Evolutionary conservation across 805 yeast genomes (phyloP).

Genomic region (Saccharomycopsis babjevae): DNA sequence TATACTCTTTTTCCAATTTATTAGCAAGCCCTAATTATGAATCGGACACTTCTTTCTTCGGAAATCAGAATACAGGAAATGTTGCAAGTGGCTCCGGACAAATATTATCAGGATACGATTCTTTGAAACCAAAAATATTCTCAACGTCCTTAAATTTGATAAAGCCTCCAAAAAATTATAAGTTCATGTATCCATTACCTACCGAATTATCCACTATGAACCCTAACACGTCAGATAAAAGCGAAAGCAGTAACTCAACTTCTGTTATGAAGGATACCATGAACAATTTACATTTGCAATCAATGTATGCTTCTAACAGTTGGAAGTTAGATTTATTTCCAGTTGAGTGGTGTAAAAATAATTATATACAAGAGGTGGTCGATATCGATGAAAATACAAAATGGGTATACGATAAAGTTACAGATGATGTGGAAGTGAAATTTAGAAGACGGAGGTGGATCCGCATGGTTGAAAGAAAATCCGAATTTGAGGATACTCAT

Average conservation of each 20-base stretch:
- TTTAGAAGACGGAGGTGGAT: constrained; percentile 64
- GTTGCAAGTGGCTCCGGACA: neutral
- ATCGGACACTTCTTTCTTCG: neutral
- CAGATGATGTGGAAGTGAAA: constrained; percentile 21
- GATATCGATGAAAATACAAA: constrained; percentile 63
- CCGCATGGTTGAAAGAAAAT: constrained; percentile 23
- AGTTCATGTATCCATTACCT: constrained; percentile 19
- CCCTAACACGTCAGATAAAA: neutral
- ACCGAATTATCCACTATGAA: neutral
- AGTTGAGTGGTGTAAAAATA: constrained; percentile 47
- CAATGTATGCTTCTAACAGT: constrained; percentile 21
- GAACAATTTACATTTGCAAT: constrained; percentile 15
- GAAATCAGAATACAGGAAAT: neutral
- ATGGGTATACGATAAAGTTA: constrained; percentile 70
- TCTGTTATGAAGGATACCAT: neutral
- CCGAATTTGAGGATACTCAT: constrained; percentile 5
- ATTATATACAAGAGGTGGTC: constrained; percentile 41
- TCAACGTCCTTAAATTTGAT: constrained; percentile 12
- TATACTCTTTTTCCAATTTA: constrained; percentile 1
- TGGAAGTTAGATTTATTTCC: constrained; percentile 68
- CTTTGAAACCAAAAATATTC: constrained; percentile 8
- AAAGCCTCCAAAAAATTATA: constrained; percentile 19
- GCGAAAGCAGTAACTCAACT: neutral
- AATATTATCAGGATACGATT: neutral
- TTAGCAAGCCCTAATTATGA: neutral